These are phyloP conservation scores for Parachlorella kessleri DNA, from an alignment of 139 green algal species.

Conservation along the genomic window DNA sequence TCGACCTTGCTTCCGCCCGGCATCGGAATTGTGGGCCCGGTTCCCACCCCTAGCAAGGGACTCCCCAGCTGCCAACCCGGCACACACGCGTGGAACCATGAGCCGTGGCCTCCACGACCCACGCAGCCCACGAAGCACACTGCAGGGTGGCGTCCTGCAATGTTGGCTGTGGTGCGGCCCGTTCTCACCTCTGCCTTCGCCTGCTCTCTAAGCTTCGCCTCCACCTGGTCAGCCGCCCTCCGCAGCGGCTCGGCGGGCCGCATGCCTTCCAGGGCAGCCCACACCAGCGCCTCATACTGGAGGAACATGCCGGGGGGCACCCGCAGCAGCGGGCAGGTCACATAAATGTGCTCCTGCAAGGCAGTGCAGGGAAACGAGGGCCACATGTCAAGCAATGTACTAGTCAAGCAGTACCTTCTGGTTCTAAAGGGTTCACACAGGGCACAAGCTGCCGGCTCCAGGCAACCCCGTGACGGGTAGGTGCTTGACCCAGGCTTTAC, in stretches of 20 bases:
- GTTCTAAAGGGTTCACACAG: no score
- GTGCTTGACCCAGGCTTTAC: no score
- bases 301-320: background rate
- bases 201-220: background rate
- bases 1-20: background rate
- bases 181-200: background rate
- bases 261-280: conserved; percentile 31
- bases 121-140: background rate
- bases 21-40: no score
- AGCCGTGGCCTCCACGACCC: background rate
- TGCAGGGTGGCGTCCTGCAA: background rate
- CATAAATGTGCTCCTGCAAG: no score
- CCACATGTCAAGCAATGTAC: no score
- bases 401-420: no score
- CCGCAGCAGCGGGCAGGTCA: conserved; percentile 37
- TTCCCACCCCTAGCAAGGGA: background rate
- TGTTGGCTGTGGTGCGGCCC: background rate
- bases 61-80: no score
- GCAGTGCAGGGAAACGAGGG: no score
- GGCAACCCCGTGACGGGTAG: no score
- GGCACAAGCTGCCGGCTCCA: no score
- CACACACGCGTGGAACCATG: background rate
- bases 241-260: conserved; percentile 16
- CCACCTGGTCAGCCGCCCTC: no score
- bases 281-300: conserved; percentile 27